phyloP scores from a whole-genome alignment of 352 stramenopile species.

The Phytophthora niederhauseri region DNA sequence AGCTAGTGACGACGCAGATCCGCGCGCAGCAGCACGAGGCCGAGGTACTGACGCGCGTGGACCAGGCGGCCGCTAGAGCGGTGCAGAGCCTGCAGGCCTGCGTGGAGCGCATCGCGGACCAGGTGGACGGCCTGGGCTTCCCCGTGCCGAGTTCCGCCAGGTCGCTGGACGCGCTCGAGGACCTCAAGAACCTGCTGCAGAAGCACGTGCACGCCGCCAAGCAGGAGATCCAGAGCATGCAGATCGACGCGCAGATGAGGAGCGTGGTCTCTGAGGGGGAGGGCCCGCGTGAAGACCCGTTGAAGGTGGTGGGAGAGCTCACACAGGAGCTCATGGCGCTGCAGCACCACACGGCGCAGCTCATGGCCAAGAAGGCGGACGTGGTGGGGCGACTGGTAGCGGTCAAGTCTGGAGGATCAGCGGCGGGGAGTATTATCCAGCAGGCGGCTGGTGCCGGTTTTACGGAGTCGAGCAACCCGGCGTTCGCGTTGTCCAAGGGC shows the following conservation, averaged over 20 bases:
- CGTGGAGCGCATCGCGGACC: constrained; percentile 45
- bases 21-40: constrained; percentile 43
- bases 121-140: constrained; percentile 58
- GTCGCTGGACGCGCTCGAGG: constrained; percentile 61
- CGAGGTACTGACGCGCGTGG: constrained; percentile 34
- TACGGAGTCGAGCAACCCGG: constrained; percentile 27
- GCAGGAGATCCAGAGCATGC: constrained; percentile 72
- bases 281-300: constrained; percentile 22
- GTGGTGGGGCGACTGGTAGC: constrained; percentile 28
- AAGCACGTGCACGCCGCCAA: constrained; percentile 54
- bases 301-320: constrained; percentile 40
- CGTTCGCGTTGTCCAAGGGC: constrained; percentile 39
- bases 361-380: constrained; percentile 40
- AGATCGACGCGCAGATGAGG: constrained; percentile 70
- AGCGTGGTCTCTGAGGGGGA: constrained; percentile 50
- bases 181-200: constrained; percentile 57
- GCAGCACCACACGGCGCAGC: constrained; percentile 46
- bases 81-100: constrained; percentile 50
- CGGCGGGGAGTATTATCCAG: constrained; percentile 15
- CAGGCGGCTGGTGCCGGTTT: constrained; percentile 16
- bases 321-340: constrained; percentile 56
- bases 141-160: constrained; percentile 44
- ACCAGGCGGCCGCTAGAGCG: constrained; percentile 41
- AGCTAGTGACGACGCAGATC: constrained; percentile 49
- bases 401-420: constrained; percentile 23